A percentile compares a stretch with the other conserved stretches of the same genome.
Evolutionary conservation across 176 grass and related monocot species (phyloP).

Genomic region (Oryza meyeriana): DNA sequence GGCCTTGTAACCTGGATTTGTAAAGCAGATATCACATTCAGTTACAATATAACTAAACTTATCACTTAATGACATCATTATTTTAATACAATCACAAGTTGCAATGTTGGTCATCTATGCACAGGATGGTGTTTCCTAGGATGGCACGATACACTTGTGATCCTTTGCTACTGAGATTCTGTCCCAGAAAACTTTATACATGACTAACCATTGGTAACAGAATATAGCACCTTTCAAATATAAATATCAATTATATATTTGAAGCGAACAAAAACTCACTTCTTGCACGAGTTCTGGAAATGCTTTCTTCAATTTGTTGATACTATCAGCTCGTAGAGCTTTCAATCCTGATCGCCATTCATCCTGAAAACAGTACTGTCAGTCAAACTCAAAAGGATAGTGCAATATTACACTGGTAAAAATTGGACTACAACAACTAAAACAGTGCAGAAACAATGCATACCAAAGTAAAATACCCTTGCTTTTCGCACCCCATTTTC

Average conservation of each 20-base stretch:
- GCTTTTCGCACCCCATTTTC: conserved; percentile 97
- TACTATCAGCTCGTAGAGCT: conserved; percentile 82
- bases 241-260: not conserved
- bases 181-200: conserved; percentile 5
- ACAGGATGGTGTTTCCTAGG: not conserved
- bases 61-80: not conserved
- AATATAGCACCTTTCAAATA: conserved; percentile 29
- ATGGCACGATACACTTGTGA: not conserved
- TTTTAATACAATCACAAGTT: conserved; percentile 21
- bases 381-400: conserved; percentile 24
- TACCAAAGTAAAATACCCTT: conserved; percentile 97
- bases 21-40: conserved; percentile 15
- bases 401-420: not conserved
- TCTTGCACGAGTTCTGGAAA: conserved; percentile 91
- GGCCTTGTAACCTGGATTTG: conserved; percentile 76
- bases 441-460: conserved; percentile 26
- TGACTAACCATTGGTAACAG: not conserved
- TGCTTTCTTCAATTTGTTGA: conserved; percentile 91
- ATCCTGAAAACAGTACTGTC: conserved; percentile 50
- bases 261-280: conserved; percentile 47
- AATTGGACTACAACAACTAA: not conserved
- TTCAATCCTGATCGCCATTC: conserved; percentile 94
- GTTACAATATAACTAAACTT: conserved; percentile 15
- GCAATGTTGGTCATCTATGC: not conserved
- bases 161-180: not conserved